Evolutionary conservation across 192 early-diverging fungal genomes (phyloP).

Genomic region (Rhizoclosmatium globosum): DNA sequence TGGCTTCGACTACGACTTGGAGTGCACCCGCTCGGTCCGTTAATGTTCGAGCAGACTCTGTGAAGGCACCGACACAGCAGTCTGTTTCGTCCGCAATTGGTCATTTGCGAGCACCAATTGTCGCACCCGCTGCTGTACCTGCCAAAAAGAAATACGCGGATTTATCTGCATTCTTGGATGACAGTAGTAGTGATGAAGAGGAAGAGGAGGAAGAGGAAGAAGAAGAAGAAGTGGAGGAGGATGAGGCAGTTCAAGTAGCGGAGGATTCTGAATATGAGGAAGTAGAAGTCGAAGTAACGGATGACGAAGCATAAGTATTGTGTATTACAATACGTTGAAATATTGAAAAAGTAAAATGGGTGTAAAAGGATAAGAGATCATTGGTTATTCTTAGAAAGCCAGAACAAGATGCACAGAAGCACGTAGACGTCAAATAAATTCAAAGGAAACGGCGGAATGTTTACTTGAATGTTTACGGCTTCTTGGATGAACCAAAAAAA

Average conservation of each 20-base stretch:
- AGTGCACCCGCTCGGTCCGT: slow-evolving; percentile 11
- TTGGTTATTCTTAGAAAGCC: not conserved
- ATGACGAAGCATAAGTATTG: slow-evolving; percentile 21
- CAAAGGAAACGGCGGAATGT: not conserved
- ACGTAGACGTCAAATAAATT: slow-evolving; percentile 37
- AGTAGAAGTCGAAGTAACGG: slow-evolving; percentile 42
- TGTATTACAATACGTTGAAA: not conserved
- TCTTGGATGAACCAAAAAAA: slow-evolving; percentile 33
- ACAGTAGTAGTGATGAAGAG: slow-evolving; percentile 48
- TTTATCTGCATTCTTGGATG: slow-evolving; percentile 5
- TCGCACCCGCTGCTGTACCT: slow-evolving; percentile 25
- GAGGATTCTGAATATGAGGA: slow-evolving; percentile 50
- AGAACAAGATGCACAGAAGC: slow-evolving; percentile 47
- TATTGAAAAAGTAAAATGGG: slow-evolving; percentile 34
- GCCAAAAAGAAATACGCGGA: slow-evolving; percentile 29
- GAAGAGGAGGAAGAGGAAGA: slow-evolving; percentile 24
- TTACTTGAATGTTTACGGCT: not conserved
- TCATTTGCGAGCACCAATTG: not conserved
- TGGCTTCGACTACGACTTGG: slow-evolving; percentile 24
- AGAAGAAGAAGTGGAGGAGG: slow-evolving; percentile 42
- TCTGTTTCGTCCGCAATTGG: not conserved
- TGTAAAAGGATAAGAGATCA: slow-evolving; percentile 4
- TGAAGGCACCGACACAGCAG: not conserved
- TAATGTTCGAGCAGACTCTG: not conserved
- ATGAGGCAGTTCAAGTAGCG: slow-evolving; percentile 52